Evolutionary conservation across 2,329 filamentous ascomycete species (phyloP).

Genomic region (Magnaporthiopsis rhizophila): DNA sequence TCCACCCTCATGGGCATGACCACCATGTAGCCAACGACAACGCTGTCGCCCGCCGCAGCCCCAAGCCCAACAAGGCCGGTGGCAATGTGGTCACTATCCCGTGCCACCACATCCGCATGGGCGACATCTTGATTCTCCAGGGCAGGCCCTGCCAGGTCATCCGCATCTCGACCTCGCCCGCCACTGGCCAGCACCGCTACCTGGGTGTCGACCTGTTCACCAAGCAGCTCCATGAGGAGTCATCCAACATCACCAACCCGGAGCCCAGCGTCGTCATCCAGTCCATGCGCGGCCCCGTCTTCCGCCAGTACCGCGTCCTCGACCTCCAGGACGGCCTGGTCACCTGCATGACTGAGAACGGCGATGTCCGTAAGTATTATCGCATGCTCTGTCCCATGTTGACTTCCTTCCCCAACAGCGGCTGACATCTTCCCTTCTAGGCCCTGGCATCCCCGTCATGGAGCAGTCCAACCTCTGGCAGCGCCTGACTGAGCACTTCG

Average conservation of each 20-base stretch:
- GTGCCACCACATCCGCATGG: slow-evolving; percentile 98
- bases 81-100: slow-evolving; percentile 91
- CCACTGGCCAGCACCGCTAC: slow-evolving; percentile 99
- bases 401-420: too few species aligned
- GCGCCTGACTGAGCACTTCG: slow-evolving; percentile 76
- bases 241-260: slow-evolving; percentile 93
- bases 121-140: slow-evolving; percentile 97
- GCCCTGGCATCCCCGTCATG: slow-evolving; percentile 81
- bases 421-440: too few species aligned
- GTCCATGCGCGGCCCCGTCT: slow-evolving; percentile 98
- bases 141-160: slow-evolving; percentile 99
- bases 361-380: slow-evolving; percentile 67
- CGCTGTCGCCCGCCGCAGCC: slow-evolving; percentile 23
- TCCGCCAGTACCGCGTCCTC: slow-evolving; percentile 99
- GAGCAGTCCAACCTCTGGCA: slow-evolving; percentile 86
- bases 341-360: slow-evolving; percentile 97
- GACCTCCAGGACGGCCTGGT: slow-evolving; percentile 80
- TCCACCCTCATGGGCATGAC: slow-evolving; percentile 41
- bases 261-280: slow-evolving; percentile 94
- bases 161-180: slow-evolving; percentile 94
- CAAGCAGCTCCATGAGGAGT: slow-evolving; percentile 99
- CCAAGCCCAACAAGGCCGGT: slow-evolving; percentile 22
- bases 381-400: too few species aligned
- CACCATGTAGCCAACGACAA: slow-evolving; percentile 34
- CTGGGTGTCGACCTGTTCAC: slow-evolving; percentile 99